These are phyloP conservation scores for Jamesozyma gamospora DNA, from an alignment of 805 yeast genomes.

Conservation along the genomic window DNA sequence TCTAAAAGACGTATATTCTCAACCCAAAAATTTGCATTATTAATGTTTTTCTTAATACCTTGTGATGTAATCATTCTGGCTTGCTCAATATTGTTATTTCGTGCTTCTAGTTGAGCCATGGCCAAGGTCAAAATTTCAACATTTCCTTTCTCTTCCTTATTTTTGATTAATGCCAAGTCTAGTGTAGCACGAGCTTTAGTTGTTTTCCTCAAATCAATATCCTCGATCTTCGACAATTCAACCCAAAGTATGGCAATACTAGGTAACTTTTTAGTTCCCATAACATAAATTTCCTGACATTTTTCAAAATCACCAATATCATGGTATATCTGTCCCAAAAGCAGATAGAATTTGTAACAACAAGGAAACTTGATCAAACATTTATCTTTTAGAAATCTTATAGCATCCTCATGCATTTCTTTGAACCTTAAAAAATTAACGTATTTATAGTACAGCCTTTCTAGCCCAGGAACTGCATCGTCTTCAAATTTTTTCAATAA, in stretches of 20 bases:
- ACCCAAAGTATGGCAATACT: conserved; percentile 44
- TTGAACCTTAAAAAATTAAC: conserved; percentile 41
- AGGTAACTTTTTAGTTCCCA: conserved; percentile 44
- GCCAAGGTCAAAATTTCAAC: conserved; percentile 47
- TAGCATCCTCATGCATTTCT: conserved; percentile 30
- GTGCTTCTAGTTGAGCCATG: conserved; percentile 47
- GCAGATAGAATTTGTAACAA: conserved; percentile 47
- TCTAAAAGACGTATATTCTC: conserved; percentile 39
- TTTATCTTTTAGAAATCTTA: conserved; percentile 30
- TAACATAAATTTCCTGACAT: conserved; percentile 40
- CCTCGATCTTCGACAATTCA: conserved; percentile 39
- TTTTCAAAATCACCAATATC: conserved; percentile 24
- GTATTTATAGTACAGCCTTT: conserved; percentile 53
- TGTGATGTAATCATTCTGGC: conserved; percentile 46
- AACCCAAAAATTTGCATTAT: conserved; percentile 56
- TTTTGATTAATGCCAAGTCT: conserved; percentile 52
- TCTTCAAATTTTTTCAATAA: conserved; percentile 30
- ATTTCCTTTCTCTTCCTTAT: conserved; percentile 29
- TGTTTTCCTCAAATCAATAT: conserved; percentile 29
- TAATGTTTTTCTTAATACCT: conserved; percentile 51
- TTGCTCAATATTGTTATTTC: conserved; percentile 38
- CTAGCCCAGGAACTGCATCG: conserved; percentile 22
- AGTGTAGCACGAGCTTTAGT: conserved; percentile 62
- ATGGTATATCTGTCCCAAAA: conserved; percentile 46
- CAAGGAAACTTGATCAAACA: conserved; percentile 44